Percentiles rank a stretch among this genome's conserved stretches.
phyloP scores from a whole-genome alignment of 163 green algal species.

The Picocystis sp. region DNA sequence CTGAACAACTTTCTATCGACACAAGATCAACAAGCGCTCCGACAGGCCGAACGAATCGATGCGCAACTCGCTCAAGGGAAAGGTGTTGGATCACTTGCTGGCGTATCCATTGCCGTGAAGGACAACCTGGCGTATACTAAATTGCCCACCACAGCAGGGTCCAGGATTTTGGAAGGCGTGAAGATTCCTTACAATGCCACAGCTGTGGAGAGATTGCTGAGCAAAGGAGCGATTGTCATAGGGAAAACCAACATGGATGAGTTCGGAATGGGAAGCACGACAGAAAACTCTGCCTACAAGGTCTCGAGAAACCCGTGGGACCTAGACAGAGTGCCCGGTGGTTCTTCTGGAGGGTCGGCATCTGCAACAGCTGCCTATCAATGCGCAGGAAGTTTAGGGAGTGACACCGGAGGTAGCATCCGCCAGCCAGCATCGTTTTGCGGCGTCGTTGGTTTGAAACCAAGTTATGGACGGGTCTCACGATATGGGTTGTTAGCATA shows the following conservation, averaged over 20 bases:
- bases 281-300: constrained; percentile 69
- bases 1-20: constrained; percentile 46
- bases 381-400: constrained; percentile 56
- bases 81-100: constrained; percentile 27
- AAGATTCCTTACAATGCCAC: constrained; percentile 61
- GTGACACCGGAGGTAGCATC: constrained; percentile 86
- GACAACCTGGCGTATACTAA: constrained; percentile 85
- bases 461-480: constrained; percentile 83
- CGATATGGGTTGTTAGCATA: constrained; percentile 89
- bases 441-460: constrained; percentile 91
- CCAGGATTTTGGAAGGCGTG: constrained; percentile 28
- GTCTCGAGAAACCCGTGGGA: constrained; percentile 78
- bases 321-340: constrained; percentile 55
- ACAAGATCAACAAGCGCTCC: not conserved
- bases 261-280: constrained; percentile 94
- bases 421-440: constrained; percentile 88
- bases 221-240: constrained; percentile 65
- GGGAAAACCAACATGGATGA: constrained; percentile 97
- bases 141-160: constrained; percentile 69
- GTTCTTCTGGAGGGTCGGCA: constrained; percentile 85
- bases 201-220: constrained; percentile 38
- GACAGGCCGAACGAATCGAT: not conserved
- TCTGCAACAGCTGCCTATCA: constrained; percentile 69
- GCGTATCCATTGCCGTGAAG: constrained; percentile 74
- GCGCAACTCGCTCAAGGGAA: not conserved